Conservation (phyloP, 345 rosid species). For the Brassica napus region Da-Ae NC_063436.1:19442001-19442500, state of each 20-base stretch:
- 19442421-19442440: conserved; percentile 61
- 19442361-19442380: conserved; percentile 31
- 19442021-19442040: conserved; percentile 73
- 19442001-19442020: conserved; percentile 63
- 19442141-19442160: conserved; percentile 50
- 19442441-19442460: conserved; percentile 44
- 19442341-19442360: conserved; percentile 41
- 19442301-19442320: conserved; percentile 20
- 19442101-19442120: conserved; percentile 50
- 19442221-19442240: background rate
- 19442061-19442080: conserved; percentile 65
- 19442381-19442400: conserved; percentile 38
- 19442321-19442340: conserved; percentile 53
- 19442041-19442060: conserved; percentile 71
- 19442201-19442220: background rate
- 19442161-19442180: conserved; percentile 57
- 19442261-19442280: background rate
- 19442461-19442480: background rate
- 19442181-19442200: conserved; percentile 35
- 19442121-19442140: conserved; percentile 48
- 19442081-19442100: conserved; percentile 63
- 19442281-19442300: background rate
- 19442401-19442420: conserved; percentile 43
- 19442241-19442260: background rate
- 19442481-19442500: background rate